A percentile compares a stretch with the other conserved stretches of the same genome.
phyloP scores from a whole-genome alignment of 306 rosid species.

The Cercis canadensis region DNA sequence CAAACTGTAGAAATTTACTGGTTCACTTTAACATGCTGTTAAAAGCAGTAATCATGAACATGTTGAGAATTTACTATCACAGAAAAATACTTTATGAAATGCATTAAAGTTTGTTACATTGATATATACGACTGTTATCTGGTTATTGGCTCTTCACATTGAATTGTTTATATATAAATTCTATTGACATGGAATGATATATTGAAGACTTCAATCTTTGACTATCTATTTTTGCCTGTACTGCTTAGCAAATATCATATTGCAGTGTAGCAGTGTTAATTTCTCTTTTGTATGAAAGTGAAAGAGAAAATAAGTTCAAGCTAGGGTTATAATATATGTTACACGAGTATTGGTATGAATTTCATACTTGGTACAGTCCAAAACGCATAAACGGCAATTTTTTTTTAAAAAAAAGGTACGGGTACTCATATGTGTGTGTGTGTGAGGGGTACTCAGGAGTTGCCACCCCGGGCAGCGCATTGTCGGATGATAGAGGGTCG shows the following conservation, averaged over 20 bases:
- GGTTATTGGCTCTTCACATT: neutral
- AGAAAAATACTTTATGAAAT: neutral
- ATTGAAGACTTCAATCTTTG: neutral
- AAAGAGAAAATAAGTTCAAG: neutral
- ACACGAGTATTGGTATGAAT: too few relatives aligned
- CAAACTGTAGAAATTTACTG: neutral
- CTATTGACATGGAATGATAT: neutral
- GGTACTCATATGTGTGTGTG: too few relatives aligned
- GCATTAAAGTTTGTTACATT: neutral
- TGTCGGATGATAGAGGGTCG: too few relatives aligned
- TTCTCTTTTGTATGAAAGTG: neutral
- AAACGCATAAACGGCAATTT: too few relatives aligned
- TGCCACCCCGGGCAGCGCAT: too few relatives aligned
- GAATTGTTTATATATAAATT: neutral
- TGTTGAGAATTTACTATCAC: neutral
- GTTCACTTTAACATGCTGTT: neutral
- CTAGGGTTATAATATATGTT: too few relatives aligned
- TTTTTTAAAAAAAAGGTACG: too few relatives aligned
- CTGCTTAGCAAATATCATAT: neutral
- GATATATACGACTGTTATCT: neutral
- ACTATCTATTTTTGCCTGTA: too few relatives aligned
- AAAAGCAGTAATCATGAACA: too few relatives aligned
- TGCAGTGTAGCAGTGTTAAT: neutral
- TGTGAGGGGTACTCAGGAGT: too few relatives aligned
- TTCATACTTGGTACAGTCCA: too few relatives aligned